A percentile compares a stretch with the other conserved stretches of the same genome.
phyloP scores from a whole-genome alignment of 805 yeast genomes.

The Torulaspora delbrueckii region DNA sequence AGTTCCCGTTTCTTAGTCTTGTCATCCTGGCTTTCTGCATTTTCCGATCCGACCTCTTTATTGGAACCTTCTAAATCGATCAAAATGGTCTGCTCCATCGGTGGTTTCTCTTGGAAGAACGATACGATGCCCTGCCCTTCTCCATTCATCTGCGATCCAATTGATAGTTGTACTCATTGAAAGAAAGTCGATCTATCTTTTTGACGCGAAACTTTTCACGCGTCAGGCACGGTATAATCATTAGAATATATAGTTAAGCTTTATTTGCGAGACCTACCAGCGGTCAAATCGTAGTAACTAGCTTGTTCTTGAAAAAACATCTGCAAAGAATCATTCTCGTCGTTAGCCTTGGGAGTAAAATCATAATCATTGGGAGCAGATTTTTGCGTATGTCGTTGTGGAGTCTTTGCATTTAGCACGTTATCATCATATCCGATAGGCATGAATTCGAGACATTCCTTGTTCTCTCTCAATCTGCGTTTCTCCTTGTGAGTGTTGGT shows the following conservation, averaged over 20 bases:
- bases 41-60: neutral
- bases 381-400: conserved; percentile 1
- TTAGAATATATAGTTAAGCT: neutral
- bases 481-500: conserved; percentile 3
- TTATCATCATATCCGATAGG: conserved; percentile 24
- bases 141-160: neutral
- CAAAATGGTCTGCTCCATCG: neutral
- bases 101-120: conserved; percentile 20
- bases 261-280: conserved; percentile 4
- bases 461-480: conserved; percentile 6
- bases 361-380: neutral
- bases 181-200: neutral
- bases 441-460: conserved; percentile 15
- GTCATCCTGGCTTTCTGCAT: conserved; percentile 6
- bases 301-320: conserved; percentile 14
- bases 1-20: conserved; percentile 7
- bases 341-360: conserved; percentile 7
- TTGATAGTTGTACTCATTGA: neutral
- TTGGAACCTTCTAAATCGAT: neutral
- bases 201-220: conserved; percentile 6
- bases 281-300: conserved; percentile 1
- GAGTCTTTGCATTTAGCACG: conserved; percentile 9
- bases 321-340: conserved; percentile 17
- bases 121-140: conserved; percentile 24
- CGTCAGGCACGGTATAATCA: neutral